Percentiles rank a stretch among this genome's conserved stretches.
phyloP scores from a whole-genome alignment of 2,329 filamentous ascomycete genomes.

The Pestalotiopsis sp. region DNA sequence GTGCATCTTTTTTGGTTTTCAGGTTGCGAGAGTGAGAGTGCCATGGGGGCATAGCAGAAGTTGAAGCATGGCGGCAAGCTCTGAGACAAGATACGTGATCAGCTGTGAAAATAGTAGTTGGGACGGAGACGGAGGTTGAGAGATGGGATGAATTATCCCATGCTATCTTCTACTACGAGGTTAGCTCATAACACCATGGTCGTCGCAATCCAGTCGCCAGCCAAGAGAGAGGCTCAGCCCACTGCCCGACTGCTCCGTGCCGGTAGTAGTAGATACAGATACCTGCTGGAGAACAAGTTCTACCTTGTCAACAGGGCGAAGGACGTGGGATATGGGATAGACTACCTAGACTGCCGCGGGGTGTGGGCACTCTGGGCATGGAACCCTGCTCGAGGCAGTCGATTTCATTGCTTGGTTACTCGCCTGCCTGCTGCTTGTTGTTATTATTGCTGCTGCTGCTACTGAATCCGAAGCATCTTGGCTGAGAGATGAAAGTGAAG shows the following conservation, averaged over 20 bases:
- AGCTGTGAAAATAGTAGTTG: not conserved
- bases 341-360: not conserved
- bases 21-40: not conserved
- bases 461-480: too few relatives aligned
- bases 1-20: not conserved
- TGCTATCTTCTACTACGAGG: not conserved
- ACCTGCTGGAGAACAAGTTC: not conserved
- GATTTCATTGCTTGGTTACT: not conserved
- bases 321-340: not conserved
- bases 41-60: not conserved
- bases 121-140: not conserved
- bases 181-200: not conserved
- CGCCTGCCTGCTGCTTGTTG: not conserved
- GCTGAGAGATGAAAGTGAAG: too few relatives aligned
- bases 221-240: not conserved
- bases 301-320: not conserved
- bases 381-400: not conserved
- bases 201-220: not conserved
- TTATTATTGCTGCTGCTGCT: not conserved
- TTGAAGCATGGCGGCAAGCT: not conserved
- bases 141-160: not conserved
- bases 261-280: too few relatives aligned
- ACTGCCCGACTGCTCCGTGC: too few relatives aligned
- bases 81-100: constrained; percentile 7
- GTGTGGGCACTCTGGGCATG: not conserved